Conservation (phyloP, 2,329 filamentous ascomycete genomes). For the Alternaria sp. region DNA sequence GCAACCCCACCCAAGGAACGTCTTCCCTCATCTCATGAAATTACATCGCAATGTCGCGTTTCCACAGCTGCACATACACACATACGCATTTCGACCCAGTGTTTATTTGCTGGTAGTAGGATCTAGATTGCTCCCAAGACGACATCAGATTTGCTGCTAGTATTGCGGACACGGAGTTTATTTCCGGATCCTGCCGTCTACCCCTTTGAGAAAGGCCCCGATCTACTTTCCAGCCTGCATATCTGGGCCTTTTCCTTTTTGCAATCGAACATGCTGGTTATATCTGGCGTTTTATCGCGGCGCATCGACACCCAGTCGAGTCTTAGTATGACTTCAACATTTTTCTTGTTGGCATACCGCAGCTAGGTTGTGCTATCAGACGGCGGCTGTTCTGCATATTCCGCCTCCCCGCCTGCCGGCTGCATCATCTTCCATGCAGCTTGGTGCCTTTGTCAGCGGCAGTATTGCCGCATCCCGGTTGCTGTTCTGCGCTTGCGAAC, state of each 20-base stretch:
- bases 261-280: slow-evolving; percentile 7
- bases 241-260: slow-evolving; percentile 10
- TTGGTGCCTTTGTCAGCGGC: slow-evolving; percentile 7
- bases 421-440: slow-evolving; percentile 3
- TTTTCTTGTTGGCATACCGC: slow-evolving; percentile 7
- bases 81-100: slow-evolving; percentile 19
- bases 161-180: slow-evolving; percentile 2
- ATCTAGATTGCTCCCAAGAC: slow-evolving; percentile 2
- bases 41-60: slow-evolving; percentile 42
- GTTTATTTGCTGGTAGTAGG: slow-evolving; percentile 10
- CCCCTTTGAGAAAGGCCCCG: slow-evolving; percentile 8
- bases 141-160: background rate
- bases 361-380: slow-evolving; percentile 5
- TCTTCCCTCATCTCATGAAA: slow-evolving; percentile 45
- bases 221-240: slow-evolving; percentile 6
- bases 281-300: slow-evolving; percentile 16
- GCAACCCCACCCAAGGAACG: slow-evolving; percentile 31
- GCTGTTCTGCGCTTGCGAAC: slow-evolving; percentile 12
- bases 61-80: slow-evolving; percentile 15
- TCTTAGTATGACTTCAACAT: slow-evolving; percentile 9
- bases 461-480: slow-evolving; percentile 3
- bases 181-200: slow-evolving; percentile 8
- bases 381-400: slow-evolving; percentile 9
- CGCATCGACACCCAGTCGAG: slow-evolving; percentile 12
- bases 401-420: slow-evolving; percentile 18